A percentile compares a stretch with the other conserved stretches of the same genome.
phyloP scores from a whole-genome alignment of 2,329 filamentous ascomycete species.

The Calonectria pteridis region DNA sequence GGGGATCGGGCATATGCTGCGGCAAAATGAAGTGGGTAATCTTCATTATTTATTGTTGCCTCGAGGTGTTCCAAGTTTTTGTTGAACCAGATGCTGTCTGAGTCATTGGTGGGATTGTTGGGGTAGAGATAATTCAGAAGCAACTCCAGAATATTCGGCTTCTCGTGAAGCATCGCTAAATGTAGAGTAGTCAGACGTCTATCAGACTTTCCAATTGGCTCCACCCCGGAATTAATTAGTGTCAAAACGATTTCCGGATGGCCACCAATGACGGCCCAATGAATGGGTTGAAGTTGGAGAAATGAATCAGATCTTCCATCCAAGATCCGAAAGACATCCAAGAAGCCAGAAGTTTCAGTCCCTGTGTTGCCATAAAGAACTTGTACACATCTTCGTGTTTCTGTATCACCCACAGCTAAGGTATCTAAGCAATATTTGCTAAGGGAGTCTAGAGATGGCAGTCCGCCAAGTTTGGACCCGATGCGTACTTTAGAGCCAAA shows the following conservation, averaged over 20 bases:
- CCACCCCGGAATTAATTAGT: constrained; percentile 11
- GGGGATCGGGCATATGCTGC: not conserved
- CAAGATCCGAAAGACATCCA: not conserved
- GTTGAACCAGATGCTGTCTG: not conserved
- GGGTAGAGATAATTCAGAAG: not conserved
- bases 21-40: constrained; percentile 9
- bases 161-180: not conserved
- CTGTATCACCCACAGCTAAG: not conserved
- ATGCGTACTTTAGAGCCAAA: constrained; percentile 9
- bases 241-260: constrained; percentile 17
- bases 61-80: not conserved
- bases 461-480: not conserved
- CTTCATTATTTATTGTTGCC: constrained; percentile 7
- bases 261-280: constrained; percentile 21
- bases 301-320: constrained; percentile 9
- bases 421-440: not conserved
- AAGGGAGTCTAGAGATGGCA: not conserved
- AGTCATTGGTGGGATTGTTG: not conserved
- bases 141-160: not conserved
- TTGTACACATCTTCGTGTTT: not conserved
- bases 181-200: not conserved
- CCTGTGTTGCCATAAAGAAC: not conserved
- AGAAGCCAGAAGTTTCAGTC: not conserved
- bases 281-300: constrained; percentile 10
- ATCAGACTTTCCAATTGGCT: constrained; percentile 10